Conservation (phyloP, 768 basidiomycete species). For the Hygrocybe punicea region DNA sequence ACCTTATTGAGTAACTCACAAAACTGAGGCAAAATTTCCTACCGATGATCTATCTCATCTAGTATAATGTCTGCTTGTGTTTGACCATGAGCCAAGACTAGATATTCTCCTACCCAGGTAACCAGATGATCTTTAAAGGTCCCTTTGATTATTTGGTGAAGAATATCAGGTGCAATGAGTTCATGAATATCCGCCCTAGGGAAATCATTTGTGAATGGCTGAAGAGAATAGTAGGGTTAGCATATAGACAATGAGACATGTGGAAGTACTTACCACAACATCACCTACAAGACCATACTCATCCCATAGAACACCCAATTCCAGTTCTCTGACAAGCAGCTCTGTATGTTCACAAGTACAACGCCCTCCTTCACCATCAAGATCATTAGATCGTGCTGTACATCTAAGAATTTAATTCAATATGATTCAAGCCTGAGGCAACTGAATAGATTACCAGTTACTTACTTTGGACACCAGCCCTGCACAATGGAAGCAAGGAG, state of each 20-base stretch:
- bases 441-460: too few species aligned
- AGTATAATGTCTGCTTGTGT: constrained; percentile 20
- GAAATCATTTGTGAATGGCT: constrained; percentile 19
- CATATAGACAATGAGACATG: not conserved
- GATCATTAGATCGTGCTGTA: constrained; percentile 18
- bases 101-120: constrained; percentile 29
- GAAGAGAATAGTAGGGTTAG: not conserved
- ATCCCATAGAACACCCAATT: constrained; percentile 25
- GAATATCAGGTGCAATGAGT: constrained; percentile 29
- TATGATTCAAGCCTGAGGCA: too few species aligned
- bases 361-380: constrained; percentile 21
- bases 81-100: constrained; percentile 15
- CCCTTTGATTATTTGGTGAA: constrained; percentile 38
- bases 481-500: constrained; percentile 31
- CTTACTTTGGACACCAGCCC: constrained; percentile 36
- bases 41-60: constrained; percentile 27
- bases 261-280: constrained; percentile 26
- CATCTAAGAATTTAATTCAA: constrained; percentile 20
- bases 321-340: constrained; percentile 14
- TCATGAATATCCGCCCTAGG: constrained; percentile 36
- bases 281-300: constrained; percentile 32
- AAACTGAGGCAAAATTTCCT: not conserved
- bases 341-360: constrained; percentile 21
- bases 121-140: constrained; percentile 41
- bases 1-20: not conserved